Evolutionary conservation across 1,284 basidiomycete genomes (phyloP).

Genomic region (Heterobasidion parviporum): DNA sequence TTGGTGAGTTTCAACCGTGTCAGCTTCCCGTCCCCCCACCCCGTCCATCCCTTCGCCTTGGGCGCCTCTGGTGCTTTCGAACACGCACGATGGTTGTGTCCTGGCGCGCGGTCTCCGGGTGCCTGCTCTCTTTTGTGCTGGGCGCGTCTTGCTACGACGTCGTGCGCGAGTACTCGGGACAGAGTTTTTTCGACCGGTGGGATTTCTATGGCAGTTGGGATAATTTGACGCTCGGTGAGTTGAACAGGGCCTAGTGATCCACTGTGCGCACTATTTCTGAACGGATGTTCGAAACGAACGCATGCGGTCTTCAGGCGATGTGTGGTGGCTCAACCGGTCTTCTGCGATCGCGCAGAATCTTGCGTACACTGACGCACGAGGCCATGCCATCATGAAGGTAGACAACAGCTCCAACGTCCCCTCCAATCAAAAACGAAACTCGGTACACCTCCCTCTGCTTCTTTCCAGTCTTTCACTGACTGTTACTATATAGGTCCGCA

Average conservation of each 20-base stretch:
- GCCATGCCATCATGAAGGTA: slow-evolving; percentile 51
- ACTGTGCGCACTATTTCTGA: background rate
- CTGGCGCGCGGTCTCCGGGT: background rate
- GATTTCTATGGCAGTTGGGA: slow-evolving; percentile 51
- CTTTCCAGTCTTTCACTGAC: background rate
- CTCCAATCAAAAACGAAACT: slow-evolving; percentile 44
- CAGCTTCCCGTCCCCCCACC: too few relatives aligned
- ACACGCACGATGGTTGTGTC: background rate
- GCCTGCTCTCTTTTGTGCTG: slow-evolving; percentile 2
- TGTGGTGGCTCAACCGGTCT: slow-evolving; percentile 38
- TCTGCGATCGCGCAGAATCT: slow-evolving; percentile 34
- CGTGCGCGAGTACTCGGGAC: slow-evolving; percentile 40
- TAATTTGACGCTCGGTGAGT: slow-evolving; percentile 54
- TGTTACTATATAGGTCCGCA: slow-evolving; percentile 29
- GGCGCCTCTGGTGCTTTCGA: background rate
- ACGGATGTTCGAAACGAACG: too few relatives aligned
- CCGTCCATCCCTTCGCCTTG: too few relatives aligned
- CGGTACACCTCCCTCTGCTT: slow-evolving; percentile 30
- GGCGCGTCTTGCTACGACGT: slow-evolving; percentile 26
- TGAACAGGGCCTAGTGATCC: background rate
- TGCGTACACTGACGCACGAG: slow-evolving; percentile 41
- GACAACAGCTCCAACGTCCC: slow-evolving; percentile 45
- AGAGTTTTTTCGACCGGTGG: slow-evolving; percentile 52
- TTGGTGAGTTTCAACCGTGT: too few relatives aligned
- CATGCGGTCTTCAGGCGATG: slow-evolving; percentile 31